phyloP scores from a whole-genome alignment of 768 basidiomycete species.

The Russula sp. region DNA sequence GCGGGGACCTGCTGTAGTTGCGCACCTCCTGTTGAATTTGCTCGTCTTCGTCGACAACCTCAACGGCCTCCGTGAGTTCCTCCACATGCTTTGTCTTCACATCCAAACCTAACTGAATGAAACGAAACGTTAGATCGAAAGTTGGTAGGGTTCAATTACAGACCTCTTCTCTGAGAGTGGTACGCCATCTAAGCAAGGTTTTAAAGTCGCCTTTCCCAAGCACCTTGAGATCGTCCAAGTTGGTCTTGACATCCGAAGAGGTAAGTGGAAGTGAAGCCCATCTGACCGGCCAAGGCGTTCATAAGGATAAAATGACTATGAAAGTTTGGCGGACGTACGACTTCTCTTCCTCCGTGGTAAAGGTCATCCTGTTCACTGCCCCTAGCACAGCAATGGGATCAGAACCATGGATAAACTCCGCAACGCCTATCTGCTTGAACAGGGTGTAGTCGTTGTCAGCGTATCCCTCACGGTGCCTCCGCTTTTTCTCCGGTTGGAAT shows the following conservation, averaged over 20 bases:
- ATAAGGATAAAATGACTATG: constrained; percentile 2
- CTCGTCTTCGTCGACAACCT: constrained; percentile 77
- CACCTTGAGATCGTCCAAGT: constrained; percentile 90
- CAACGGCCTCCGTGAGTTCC: constrained; percentile 68
- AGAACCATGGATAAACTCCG: constrained; percentile 58
- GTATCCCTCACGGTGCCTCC: constrained; percentile 89
- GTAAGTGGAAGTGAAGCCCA: constrained; percentile 73
- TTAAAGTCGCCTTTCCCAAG: constrained; percentile 98
- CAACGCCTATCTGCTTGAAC: constrained; percentile 65
- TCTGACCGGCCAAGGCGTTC: constrained; percentile 33
- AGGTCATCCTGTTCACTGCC: constrained; percentile 67
- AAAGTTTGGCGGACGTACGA: constrained; percentile 39
- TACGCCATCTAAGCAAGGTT: constrained; percentile 83
- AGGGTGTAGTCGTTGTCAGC: constrained; percentile 90
- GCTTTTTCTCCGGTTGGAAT: constrained; percentile 96
- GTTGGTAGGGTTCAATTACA: constrained; percentile 23
- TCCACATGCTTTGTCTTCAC: constrained; percentile 66
- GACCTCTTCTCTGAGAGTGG: constrained; percentile 83
- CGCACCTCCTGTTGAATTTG: constrained; percentile 84
- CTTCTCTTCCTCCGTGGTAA: constrained; percentile 80
- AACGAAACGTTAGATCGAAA: neutral
- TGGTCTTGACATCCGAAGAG: constrained; percentile 71
- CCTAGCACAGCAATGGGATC: constrained; percentile 83
- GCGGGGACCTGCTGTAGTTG: constrained; percentile 12
- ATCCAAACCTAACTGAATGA: constrained; percentile 71